Evolutionary conservation across 306 rosid species (phyloP).

Genomic region (Acacia acuminata): DNA sequence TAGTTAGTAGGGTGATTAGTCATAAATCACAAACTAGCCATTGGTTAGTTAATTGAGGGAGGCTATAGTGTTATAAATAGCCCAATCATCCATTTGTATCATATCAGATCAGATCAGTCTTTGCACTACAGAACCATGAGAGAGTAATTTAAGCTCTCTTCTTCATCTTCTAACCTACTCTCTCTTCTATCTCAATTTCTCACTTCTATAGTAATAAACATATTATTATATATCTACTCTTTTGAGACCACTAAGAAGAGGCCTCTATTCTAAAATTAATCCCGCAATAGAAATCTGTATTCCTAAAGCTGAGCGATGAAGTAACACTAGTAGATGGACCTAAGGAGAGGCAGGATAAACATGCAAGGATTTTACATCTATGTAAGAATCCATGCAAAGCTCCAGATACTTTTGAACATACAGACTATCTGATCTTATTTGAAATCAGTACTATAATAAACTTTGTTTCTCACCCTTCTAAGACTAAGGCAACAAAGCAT

Average conservation of each 20-base stretch:
- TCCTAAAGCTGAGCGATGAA: constrained; percentile 14
- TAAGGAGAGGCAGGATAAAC: constrained; percentile 4
- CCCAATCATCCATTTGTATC: no score
- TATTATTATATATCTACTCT: constrained; percentile 16
- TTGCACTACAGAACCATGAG: no score
- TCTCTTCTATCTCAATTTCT: no score
- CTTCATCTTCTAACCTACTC: no score
- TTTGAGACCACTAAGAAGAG: not conserved
- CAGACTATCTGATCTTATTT: constrained; percentile 6
- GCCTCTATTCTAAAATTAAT: constrained; percentile 21
- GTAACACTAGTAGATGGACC: not conserved
- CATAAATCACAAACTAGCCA: no score
- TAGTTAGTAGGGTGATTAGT: no score
- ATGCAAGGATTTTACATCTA: constrained; percentile 2
- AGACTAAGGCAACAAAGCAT: not conserved
- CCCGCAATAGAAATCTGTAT: constrained; percentile 4
- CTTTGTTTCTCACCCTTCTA: not conserved
- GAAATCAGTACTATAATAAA: constrained; percentile 14
- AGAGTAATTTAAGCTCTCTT: no score
- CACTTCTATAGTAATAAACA: no score
- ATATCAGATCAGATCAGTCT: no score
- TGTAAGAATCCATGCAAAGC: constrained; percentile 1
- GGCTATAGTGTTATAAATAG: no score
- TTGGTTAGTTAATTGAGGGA: no score
- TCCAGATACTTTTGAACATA: not conserved